A percentile compares a stretch with the other conserved stretches of the same genome.
phyloP scores from a whole-genome alignment of 805 yeast genomes.

The Saccharomyces paradoxus region DNA sequence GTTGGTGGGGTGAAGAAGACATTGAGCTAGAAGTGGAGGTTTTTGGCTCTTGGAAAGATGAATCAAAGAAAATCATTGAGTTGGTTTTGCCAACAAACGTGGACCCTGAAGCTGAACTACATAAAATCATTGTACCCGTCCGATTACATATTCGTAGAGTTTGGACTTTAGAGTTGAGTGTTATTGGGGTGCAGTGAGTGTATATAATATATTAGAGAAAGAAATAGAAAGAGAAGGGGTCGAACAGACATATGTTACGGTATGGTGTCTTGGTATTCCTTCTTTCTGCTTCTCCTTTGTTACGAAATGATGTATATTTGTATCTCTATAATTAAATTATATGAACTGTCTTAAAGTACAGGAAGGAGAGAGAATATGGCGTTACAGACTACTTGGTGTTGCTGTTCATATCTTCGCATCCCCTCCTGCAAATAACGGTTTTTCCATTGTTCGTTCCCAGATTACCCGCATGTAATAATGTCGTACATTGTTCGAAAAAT shows the following conservation, averaged over 20 bases:
- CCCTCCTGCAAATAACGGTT: background rate
- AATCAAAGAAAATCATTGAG: slow-evolving; percentile 6
- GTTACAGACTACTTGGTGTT: background rate
- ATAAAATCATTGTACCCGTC: slow-evolving; percentile 35
- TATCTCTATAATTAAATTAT: background rate
- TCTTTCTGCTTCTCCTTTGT: background rate
- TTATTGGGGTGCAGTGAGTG: slow-evolving; percentile 60
- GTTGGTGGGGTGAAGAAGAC: slow-evolving; percentile 87
- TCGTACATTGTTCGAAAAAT: background rate
- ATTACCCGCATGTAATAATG: background rate
- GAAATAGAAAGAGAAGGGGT: background rate
- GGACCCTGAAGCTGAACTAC: slow-evolving; percentile 9
- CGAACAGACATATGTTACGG: background rate
- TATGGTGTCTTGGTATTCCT: background rate
- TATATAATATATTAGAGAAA: background rate
- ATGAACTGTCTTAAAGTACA: background rate
- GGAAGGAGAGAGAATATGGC: background rate
- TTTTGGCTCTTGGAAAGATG: slow-evolving; percentile 21
- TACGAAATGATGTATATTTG: background rate
- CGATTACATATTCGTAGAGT: slow-evolving; percentile 85
- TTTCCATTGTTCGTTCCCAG: background rate
- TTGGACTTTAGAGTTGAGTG: slow-evolving; percentile 92
- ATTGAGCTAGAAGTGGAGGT: slow-evolving; percentile 37
- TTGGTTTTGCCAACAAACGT: slow-evolving; percentile 11
- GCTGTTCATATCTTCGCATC: background rate